These are phyloP conservation scores for Pichia sp. DNA, from an alignment of 1,139 yeast genomes.

Conservation along the genomic window DNA sequence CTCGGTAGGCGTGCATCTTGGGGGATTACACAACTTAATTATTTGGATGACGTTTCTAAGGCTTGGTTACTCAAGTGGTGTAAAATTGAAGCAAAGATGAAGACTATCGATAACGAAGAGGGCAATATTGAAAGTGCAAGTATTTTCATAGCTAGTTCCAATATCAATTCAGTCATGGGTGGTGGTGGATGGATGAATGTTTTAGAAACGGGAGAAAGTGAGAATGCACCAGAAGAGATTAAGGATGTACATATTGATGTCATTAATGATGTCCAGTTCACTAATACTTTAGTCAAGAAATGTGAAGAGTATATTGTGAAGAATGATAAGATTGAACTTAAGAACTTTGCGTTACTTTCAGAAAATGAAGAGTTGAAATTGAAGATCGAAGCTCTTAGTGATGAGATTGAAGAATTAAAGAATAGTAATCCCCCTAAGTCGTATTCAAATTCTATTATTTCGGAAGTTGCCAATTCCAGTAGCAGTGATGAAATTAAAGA, in stretches of 20 bases:
- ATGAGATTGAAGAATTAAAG: neutral
- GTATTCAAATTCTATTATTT: no score
- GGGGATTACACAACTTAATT: conserved; percentile 28
- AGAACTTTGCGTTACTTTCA: neutral
- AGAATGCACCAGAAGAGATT: no score
- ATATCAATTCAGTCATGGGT: conserved; percentile 5
- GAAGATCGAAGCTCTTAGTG: neutral
- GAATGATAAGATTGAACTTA: neutral
- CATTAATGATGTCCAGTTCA: neutral
- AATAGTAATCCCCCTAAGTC: no score
- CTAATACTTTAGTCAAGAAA: conserved; percentile 1
- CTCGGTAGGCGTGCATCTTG: conserved; percentile 28
- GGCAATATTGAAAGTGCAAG: neutral
- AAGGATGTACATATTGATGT: neutral
- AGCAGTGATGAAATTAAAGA: no score
- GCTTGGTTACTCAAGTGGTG: conserved; percentile 19
- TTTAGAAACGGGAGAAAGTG: neutral
- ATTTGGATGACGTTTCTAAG: conserved; percentile 20
- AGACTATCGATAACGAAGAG: conserved; percentile 1
- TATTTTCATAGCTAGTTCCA: conserved; percentile 3
- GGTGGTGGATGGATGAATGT: conserved; percentile 15
- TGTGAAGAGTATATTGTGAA: neutral
- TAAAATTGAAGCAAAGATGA: conserved; percentile 2
- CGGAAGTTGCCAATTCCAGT: no score
- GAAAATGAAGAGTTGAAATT: neutral